Percentiles rank a stretch among this genome's conserved stretches.
Conservation (phyloP, 345 rosid species). For the Arabidopsis suecica region DNA sequence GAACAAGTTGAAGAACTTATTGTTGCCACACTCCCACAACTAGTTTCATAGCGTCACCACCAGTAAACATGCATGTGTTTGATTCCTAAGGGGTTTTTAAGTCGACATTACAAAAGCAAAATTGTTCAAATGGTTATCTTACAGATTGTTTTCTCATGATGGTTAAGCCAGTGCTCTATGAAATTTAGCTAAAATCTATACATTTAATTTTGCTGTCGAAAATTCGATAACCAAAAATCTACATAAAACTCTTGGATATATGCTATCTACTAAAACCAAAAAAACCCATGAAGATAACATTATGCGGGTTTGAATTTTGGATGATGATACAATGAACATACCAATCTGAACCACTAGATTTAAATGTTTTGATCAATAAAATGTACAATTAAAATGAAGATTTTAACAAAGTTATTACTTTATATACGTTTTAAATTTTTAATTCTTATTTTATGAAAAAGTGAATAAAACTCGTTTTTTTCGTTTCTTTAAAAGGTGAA, state of each 20-base stretch:
- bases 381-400: background rate
- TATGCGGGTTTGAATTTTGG: too few relatives aligned
- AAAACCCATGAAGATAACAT: background rate
- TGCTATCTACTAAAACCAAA: background rate
- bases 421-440: background rate
- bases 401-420: background rate
- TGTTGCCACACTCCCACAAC: constrained; percentile 11
- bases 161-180: background rate
- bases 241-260: background rate
- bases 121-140: too few relatives aligned
- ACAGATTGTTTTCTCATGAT: background rate
- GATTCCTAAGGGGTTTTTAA: background rate
- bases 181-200: background rate
- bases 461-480: too few relatives aligned
- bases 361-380: background rate
- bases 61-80: background rate
- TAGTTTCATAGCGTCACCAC: constrained; percentile 12
- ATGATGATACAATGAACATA: background rate
- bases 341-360: background rate
- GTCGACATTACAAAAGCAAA: too few relatives aligned
- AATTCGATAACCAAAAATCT: background rate
- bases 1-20: constrained; percentile 23
- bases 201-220: background rate
- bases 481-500: too few relatives aligned
- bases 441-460: background rate